Percentiles rank a stretch among this genome's conserved stretches.
These are phyloP conservation scores for Pyrenochaeta sp. DNA, from an alignment of 2,329 filamentous ascomycete genomes.

Conservation along the genomic window DNA sequence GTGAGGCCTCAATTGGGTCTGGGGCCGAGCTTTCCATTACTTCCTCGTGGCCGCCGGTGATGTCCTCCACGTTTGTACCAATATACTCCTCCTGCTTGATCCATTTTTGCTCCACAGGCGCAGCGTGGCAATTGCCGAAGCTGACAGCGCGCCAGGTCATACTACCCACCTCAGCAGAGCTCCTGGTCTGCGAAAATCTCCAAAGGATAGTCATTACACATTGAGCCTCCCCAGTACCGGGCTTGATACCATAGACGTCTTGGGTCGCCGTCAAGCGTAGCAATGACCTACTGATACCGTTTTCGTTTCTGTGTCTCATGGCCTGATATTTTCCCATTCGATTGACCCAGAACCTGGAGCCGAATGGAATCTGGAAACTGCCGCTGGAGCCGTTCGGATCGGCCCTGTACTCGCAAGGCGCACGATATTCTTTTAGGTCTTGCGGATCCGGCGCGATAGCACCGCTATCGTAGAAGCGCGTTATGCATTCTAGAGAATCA, in stretches of 20 bases:
- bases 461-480: slow-evolving; percentile 46
- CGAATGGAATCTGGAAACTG: slow-evolving; percentile 48
- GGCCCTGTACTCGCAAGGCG: slow-evolving; percentile 27
- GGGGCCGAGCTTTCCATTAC: slow-evolving; percentile 1
- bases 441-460: slow-evolving; percentile 27
- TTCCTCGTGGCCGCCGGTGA: slow-evolving; percentile 9
- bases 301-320: slow-evolving; percentile 27
- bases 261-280: slow-evolving; percentile 52
- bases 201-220: slow-evolving; percentile 50
- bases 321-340: slow-evolving; percentile 43
- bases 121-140: slow-evolving; percentile 18
- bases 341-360: slow-evolving; percentile 55
- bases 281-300: slow-evolving; percentile 42
- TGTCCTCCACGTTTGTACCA: slow-evolving; percentile 10
- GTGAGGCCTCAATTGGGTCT: slow-evolving; percentile 5
- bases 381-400: slow-evolving; percentile 24
- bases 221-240: slow-evolving; percentile 29
- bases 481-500: slow-evolving; percentile 42
- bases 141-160: slow-evolving; percentile 48
- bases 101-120: slow-evolving; percentile 18
- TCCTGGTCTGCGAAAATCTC: slow-evolving; percentile 46
- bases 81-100: slow-evolving; percentile 18
- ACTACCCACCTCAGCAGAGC: slow-evolving; percentile 33
- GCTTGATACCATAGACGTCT: slow-evolving; percentile 50
- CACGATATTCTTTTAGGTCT: slow-evolving; percentile 33